Conservation (phyloP, 169 alveolate genomes). For the Blepharisma undulans region DNA sequence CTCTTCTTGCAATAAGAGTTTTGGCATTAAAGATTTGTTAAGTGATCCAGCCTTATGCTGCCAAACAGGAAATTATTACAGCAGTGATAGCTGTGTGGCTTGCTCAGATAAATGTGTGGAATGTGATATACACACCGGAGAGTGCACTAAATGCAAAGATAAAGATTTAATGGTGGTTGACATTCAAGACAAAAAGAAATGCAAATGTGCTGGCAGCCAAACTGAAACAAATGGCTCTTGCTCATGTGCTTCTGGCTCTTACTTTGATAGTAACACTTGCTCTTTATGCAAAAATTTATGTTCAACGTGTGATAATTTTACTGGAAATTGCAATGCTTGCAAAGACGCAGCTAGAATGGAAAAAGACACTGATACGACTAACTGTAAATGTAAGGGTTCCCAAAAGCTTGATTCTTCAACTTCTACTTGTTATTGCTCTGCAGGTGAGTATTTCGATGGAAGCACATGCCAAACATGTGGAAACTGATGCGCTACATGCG, state of each 20-base stretch:
- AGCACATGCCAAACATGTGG: background rate
- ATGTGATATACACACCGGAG: too few species aligned
- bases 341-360: background rate
- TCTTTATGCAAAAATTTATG: background rate
- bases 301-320: background rate
- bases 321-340: background rate
- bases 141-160: too few species aligned
- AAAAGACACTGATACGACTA: background rate
- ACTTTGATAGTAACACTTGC: background rate
- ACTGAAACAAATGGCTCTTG: background rate
- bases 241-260: background rate
- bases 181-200: too few species aligned
- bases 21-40: too few species aligned
- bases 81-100: too few species aligned
- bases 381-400: background rate
- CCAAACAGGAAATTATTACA: background rate
- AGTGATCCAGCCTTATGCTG: too few species aligned
- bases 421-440: background rate
- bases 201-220: background rate
- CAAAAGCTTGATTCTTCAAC: background rate
- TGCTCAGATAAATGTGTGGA: too few species aligned
- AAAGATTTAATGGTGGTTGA: background rate
- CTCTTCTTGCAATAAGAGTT: too few species aligned
- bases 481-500: background rate
- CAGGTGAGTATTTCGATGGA: background rate